Conservation (phyloP, 1,139 yeast genomes). For the Geotrichum histeridarum region DNA sequence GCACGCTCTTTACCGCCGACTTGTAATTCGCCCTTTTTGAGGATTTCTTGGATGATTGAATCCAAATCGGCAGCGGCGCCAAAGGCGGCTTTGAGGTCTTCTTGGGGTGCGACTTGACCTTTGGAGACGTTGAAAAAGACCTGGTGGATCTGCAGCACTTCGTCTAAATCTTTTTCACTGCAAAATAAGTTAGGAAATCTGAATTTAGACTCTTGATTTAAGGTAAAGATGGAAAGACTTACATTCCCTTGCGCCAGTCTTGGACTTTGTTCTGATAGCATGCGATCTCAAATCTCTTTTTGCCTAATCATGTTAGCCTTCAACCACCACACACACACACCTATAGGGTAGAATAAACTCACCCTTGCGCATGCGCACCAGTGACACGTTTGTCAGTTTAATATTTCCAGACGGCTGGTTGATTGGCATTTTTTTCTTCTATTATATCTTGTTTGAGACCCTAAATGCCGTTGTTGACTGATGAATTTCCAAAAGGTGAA, state of each 20-base stretch:
- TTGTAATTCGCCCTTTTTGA: conserved; percentile 89
- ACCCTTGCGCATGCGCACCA: conserved; percentile 85
- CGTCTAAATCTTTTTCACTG: conserved; percentile 85
- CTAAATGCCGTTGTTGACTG: no score
- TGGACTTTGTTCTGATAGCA: conserved; percentile 96
- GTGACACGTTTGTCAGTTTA: conserved; percentile 85
- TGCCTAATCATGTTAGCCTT: conserved; percentile 31
- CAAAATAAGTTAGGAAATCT: background rate
- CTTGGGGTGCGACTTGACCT: conserved; percentile 89
- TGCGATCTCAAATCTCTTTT: conserved; percentile 88
- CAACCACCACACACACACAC: background rate
- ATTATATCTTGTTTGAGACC: background rate
- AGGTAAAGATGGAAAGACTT: conserved; percentile 23
- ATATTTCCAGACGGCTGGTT: conserved; percentile 88
- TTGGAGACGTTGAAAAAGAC: conserved; percentile 90
- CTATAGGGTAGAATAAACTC: background rate
- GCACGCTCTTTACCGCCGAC: conserved; percentile 89
- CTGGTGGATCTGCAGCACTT: conserved; percentile 92
- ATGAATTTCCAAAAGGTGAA: background rate
- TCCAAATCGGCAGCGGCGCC: conserved; percentile 66
- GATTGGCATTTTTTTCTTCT: conserved; percentile 38
- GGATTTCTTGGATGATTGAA: conserved; percentile 68
- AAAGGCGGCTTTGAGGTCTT: conserved; percentile 69
- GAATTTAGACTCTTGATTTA: no score
- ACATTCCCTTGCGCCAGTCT: conserved; percentile 81